Percentiles rank a stretch among this genome's conserved stretches.
Conservation (phyloP, 2,329 filamentous ascomycete species). For the Hymenotorrendiella dingleyae region DNA sequence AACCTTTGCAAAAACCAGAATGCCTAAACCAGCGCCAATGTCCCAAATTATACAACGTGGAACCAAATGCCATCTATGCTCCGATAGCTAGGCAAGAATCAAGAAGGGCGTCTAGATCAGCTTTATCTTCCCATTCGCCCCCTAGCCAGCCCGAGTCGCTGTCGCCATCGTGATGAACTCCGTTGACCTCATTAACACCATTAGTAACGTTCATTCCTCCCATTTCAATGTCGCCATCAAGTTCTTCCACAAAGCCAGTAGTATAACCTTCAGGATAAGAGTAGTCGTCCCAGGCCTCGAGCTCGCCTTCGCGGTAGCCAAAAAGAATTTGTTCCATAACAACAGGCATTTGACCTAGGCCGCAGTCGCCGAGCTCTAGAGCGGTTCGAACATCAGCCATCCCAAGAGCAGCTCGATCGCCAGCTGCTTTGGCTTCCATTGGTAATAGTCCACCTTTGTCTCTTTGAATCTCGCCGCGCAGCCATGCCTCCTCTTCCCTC, state of each 20-base stretch:
- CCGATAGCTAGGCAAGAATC: conserved; percentile 31
- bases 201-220: conserved; percentile 33
- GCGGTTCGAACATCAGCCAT: conserved; percentile 75
- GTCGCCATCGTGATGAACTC: conserved; percentile 47
- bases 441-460: conserved; percentile 75
- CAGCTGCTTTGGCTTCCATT: conserved; percentile 70
- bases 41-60: conserved; percentile 8
- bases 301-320: conserved; percentile 68
- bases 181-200: conserved; percentile 42
- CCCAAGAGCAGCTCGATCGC: conserved; percentile 63
- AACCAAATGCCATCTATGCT: conserved; percentile 11
- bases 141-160: conserved; percentile 60
- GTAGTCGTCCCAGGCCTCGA: conserved; percentile 61
- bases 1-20: conserved; percentile 6
- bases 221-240: conserved; percentile 33
- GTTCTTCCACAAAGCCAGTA: conserved; percentile 27
- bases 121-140: conserved; percentile 44
- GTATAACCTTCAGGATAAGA: conserved; percentile 33
- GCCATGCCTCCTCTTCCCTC: conserved; percentile 66
- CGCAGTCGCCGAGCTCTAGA: conserved; percentile 67
- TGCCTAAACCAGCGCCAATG: conserved; percentile 17
- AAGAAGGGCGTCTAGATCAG: conserved; percentile 49
- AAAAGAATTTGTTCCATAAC: conserved; percentile 65
- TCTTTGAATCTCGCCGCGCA: conserved; percentile 66
- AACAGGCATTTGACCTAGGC: conserved; percentile 71